Conservation (phyloP, 306 rosid genomes). For the Crotalaria pallida region DNA sequence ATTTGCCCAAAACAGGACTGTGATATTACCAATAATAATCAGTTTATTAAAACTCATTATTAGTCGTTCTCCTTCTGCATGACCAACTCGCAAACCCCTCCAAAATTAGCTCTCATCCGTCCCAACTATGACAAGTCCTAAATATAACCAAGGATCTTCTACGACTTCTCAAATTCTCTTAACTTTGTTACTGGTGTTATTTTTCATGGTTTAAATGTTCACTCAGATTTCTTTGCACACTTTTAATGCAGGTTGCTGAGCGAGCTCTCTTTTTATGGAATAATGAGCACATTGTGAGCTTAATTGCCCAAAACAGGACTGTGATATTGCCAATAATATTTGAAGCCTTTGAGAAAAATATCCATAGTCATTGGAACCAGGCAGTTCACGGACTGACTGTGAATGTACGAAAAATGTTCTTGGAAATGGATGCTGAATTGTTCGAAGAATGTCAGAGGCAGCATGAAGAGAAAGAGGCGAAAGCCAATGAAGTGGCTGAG, state of each 20-base stretch:
- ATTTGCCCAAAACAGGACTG: conserved; percentile 87
- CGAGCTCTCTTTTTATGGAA: conserved; percentile 94
- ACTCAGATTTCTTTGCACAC: conserved; percentile 7
- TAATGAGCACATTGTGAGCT: conserved; percentile 85
- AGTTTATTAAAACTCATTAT: not conserved
- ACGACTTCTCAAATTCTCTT: not conserved
- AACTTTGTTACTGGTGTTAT: not conserved
- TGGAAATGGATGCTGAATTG: conserved; percentile 89
- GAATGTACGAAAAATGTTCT: conserved; percentile 83
- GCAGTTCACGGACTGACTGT: conserved; percentile 84
- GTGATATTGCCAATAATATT: conserved; percentile 71
- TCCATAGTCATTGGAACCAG: conserved; percentile 85
- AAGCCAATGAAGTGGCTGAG: conserved; percentile 56
- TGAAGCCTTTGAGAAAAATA: conserved; percentile 76
- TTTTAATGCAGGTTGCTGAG: conserved; percentile 83
- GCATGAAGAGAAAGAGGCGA: conserved; percentile 54
- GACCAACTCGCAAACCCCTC: not conserved
- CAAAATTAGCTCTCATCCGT: not conserved
- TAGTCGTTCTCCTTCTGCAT: not conserved
- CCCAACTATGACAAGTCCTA: not conserved
- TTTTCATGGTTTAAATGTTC: conserved; percentile 2
- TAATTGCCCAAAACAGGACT: conserved; percentile 85
- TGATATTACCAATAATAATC: conserved; percentile 54
- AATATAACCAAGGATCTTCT: not conserved
- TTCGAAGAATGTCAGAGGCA: conserved; percentile 85